phyloP scores from a whole-genome alignment of 2,329 filamentous ascomycete genomes.

The Pyrenophora graminea region DNA sequence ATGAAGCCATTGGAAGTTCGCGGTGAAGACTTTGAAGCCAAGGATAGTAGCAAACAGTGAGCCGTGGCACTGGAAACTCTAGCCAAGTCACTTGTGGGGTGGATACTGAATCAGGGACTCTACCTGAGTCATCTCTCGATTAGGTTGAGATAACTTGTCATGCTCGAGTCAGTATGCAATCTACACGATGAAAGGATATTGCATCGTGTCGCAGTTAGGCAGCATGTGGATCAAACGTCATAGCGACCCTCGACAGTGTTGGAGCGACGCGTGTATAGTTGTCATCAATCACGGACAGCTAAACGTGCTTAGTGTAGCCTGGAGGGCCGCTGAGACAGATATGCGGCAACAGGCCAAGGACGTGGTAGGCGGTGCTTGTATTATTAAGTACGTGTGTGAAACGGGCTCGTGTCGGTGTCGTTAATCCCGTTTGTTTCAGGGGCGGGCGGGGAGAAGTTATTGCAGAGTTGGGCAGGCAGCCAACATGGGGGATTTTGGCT shows the following conservation, averaged over 20 bases:
- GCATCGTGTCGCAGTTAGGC: background rate
- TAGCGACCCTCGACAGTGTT: background rate
- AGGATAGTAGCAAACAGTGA: too few relatives aligned
- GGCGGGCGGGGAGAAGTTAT: background rate
- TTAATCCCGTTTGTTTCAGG: conserved; percentile 29
- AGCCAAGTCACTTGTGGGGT: too few relatives aligned
- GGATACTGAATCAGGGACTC: too few relatives aligned
- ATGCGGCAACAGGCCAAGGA: conserved; percentile 5
- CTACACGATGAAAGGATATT: too few relatives aligned
- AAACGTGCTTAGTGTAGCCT: conserved; percentile 1
- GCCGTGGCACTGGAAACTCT: too few relatives aligned
- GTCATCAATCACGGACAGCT: background rate
- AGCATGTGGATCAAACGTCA: conserved; percentile 5
- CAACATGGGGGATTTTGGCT: background rate
- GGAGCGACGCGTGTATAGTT: background rate
- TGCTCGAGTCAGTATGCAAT: too few relatives aligned
- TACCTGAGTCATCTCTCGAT: too few relatives aligned
- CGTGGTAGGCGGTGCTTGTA: conserved; percentile 5
- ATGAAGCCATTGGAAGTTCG: background rate
- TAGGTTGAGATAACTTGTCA: too few relatives aligned
- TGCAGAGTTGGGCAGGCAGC: background rate
- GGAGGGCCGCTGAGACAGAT: conserved; percentile 10
- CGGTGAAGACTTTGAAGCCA: too few relatives aligned
- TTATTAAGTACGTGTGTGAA: conserved; percentile 21
- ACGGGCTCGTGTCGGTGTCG: conserved; percentile 21